Evolutionary conservation across 1,284 basidiomycete genomes (phyloP), one percentile per base, ranked within the genome.

Genomic region (Melampsora abietis-canadensis): DNA sequence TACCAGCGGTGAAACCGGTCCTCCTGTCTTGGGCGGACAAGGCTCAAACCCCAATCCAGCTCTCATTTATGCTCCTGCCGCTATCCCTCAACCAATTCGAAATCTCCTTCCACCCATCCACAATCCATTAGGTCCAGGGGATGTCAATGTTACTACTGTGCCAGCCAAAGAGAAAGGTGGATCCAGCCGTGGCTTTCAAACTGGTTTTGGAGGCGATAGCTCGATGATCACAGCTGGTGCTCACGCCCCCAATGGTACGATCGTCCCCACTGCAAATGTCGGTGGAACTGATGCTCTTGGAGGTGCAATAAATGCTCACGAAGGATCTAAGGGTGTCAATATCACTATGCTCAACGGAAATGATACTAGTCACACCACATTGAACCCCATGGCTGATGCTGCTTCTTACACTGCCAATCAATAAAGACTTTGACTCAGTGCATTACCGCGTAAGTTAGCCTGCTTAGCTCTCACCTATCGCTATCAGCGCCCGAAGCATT

Each of bases 111-210:
- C 51, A 27, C 51, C 51, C 27, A 27, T 54, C 51, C 27, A 54
- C 51, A 54, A n/a, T n/a, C 51, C 51, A 21, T 15, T 54, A n/a
- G 51, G 15, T 54, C n/a, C 51, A n/a, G 51, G 51, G 6, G 27
- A 54, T 27, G 51, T 54, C 1, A 54, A 54, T 14, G 51, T 54
- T 27, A 54, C 51, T 27, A 54, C 51, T 54, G 51, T 54, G 7
- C 51, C 51, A 8, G 51, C 51, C 51, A 54, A 27, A n/a, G 51
- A 54, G 51, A 54, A 54, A 27, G n/a, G n/a, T 54, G 51, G 27
- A 21, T 54, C 19, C 7, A 54, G 51, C 19, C 51, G 51, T 54
- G 51, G 27, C 0, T 27, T 54, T n/a, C 14, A n/a, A 54, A 54
- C 51, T 54, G 51, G 51, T n/a, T 27, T 54, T 54, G 51, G 51